These are phyloP conservation scores for Venturiaceae sp. DNA, from an alignment of 2,329 filamentous ascomycete species.

Conservation along the genomic window DNA sequence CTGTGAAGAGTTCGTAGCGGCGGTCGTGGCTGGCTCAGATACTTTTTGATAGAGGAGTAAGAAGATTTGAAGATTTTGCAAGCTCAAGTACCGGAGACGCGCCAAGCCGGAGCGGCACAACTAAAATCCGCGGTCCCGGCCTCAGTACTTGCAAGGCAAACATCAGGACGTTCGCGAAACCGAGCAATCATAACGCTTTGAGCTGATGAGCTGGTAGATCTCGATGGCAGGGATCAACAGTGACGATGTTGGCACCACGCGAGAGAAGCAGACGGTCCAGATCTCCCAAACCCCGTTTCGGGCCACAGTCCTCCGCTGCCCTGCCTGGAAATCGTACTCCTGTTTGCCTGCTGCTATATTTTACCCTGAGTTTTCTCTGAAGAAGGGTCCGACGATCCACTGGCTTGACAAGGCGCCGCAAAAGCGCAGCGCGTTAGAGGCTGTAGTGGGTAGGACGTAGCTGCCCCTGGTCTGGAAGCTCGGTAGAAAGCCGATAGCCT, in stretches of 20 bases:
- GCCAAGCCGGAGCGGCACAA: neutral
- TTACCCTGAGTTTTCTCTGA: neutral
- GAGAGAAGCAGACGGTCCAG: neutral
- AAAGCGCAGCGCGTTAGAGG: too few species aligned
- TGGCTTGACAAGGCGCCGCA: neutral
- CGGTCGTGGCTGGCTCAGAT: constrained; percentile 62
- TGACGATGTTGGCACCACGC: neutral
- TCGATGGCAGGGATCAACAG: neutral
- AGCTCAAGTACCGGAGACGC: neutral
- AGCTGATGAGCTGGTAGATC: neutral
- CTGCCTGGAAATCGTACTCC: neutral
- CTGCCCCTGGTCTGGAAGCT: neutral
- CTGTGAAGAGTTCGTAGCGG: constrained; percentile 47
- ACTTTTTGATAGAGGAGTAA: constrained; percentile 42
- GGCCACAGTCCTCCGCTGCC: neutral
- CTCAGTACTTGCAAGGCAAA: neutral
- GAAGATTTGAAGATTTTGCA: neutral
- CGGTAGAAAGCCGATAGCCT: neutral
- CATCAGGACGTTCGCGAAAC: too few species aligned
- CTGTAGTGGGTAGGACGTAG: neutral
- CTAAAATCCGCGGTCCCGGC: neutral
- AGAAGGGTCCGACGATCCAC: neutral
- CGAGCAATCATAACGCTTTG: neutral
- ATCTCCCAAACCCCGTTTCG: neutral
- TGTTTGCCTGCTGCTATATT: neutral